These are phyloP conservation scores for Ascochyta lentis DNA, from an alignment of 2,329 filamentous ascomycete species.

Conservation along the genomic window DNA sequence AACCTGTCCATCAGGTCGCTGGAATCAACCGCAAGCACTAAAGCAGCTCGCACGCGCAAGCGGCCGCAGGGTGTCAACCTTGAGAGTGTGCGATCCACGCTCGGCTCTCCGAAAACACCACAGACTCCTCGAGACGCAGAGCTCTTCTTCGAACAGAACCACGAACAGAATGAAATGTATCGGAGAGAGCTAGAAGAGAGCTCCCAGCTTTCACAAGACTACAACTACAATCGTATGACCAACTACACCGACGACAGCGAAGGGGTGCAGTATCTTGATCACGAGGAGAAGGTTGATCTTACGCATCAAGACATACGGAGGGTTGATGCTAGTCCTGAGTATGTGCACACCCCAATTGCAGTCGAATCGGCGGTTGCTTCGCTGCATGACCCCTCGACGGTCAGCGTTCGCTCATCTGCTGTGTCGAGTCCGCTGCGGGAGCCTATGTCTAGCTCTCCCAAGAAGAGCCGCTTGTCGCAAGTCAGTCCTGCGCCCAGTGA, in stretches of 20 bases:
- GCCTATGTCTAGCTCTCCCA: conserved; percentile 23
- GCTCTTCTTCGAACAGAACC: conserved; percentile 59
- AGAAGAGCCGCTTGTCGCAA: conserved; percentile 36
- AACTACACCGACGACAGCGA: conserved; percentile 63
- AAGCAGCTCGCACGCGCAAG: conserved; percentile 60
- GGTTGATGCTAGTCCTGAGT: conserved; percentile 75
- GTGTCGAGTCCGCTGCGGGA: conserved; percentile 32
- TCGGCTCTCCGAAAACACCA: conserved; percentile 43
- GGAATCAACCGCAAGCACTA: conserved; percentile 64
- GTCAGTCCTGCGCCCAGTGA: conserved; percentile 31
- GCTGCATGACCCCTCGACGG: conserved; percentile 79
- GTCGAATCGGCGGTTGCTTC: conserved; percentile 93
- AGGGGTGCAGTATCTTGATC: conserved; percentile 62
- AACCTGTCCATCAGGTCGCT: conserved; percentile 66
- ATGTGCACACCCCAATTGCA: conserved; percentile 73
- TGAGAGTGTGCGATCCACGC: conserved; percentile 58
- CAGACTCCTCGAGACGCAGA: conserved; percentile 51
- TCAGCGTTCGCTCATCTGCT: conserved; percentile 59
- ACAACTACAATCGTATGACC: conserved; percentile 59
- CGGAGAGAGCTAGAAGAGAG: conserved; percentile 55
- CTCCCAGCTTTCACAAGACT: conserved; percentile 47
- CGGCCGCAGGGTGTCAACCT: conserved; percentile 61
- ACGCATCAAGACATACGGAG: conserved; percentile 72
- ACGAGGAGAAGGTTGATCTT: conserved; percentile 58
- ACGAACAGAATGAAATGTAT: conserved; percentile 67